Conservation (phyloP, 352 stramenopile genomes). For the Globisporangium rhizosaccharum region DNA sequence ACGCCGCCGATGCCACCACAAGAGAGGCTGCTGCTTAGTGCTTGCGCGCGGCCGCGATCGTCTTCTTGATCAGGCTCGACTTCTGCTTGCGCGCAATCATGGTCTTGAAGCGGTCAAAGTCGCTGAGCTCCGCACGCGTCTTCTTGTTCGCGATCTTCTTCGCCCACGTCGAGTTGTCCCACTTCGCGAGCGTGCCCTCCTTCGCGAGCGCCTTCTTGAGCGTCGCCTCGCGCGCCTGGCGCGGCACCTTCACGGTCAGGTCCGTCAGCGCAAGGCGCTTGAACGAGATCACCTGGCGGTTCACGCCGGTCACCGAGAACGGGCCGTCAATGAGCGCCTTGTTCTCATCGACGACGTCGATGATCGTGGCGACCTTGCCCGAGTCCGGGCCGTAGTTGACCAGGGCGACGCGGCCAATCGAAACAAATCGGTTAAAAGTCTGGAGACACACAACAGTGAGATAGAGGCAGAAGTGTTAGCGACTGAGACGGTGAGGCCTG, state of each 20-base stretch:
- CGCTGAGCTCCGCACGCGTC: constrained; percentile 90
- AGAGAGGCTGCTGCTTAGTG: constrained; percentile 28
- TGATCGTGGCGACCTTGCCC: constrained; percentile 98
- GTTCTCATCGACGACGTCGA: constrained; percentile 99
- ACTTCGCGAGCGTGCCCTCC: constrained; percentile 92
- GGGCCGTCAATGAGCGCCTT: constrained; percentile 97
- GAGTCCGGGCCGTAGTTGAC: constrained; percentile 98
- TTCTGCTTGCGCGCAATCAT: constrained; percentile 99
- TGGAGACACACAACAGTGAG: constrained; percentile 17
- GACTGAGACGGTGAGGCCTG: not conserved
- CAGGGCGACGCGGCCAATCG: constrained; percentile 98
- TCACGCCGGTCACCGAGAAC: constrained; percentile 92
- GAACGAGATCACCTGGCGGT: constrained; percentile 98
- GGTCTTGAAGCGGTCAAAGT: constrained; percentile 99
- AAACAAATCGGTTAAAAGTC: constrained; percentile 99
- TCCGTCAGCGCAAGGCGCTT: constrained; percentile 97
- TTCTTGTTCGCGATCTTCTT: constrained; percentile 98
- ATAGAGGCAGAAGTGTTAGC: constrained; percentile 6
- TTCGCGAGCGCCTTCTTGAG: constrained; percentile 90
- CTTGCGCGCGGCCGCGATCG: constrained; percentile 73
- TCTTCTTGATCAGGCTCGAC: constrained; percentile 92
- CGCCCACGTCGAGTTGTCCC: constrained; percentile 93
- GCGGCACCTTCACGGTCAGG: constrained; percentile 93
- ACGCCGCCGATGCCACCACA: not conserved
- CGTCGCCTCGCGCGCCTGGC: constrained; percentile 92